Conservation (phyloP, 306 rosid species). For the Quercus gilva region DNA sequence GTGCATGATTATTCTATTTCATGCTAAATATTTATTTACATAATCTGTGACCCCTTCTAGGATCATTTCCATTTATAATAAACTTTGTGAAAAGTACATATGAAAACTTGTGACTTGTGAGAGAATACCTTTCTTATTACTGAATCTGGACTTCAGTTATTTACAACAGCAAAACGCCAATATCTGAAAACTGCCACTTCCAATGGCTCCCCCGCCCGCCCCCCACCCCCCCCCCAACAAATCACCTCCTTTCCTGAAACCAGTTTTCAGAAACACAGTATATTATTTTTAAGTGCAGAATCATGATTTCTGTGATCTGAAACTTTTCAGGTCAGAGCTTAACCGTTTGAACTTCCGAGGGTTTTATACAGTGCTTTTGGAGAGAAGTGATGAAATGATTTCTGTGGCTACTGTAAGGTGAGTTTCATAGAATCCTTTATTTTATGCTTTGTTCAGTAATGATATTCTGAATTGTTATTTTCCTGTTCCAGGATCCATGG, state of each 20-base stretch:
- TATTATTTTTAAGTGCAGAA: conserved; percentile 4
- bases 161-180: neutral
- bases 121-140: no score
- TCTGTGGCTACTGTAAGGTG: conserved; percentile 81
- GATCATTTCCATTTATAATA: neutral
- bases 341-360: conserved; percentile 76
- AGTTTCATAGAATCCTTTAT: conserved; percentile 24
- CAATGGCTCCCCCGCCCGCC: neutral
- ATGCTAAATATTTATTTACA: neutral
- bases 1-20: neutral
- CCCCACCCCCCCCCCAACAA: neutral
- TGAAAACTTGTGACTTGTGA: neutral
- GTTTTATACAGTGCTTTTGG: conserved; percentile 72
- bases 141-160: no score
- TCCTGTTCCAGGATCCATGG: conserved; percentile 61
- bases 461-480: conserved; percentile 9
- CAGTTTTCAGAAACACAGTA: neutral
- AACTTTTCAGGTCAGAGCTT: conserved; percentile 65
- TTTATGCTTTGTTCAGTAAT: neutral
- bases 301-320: conserved; percentile 14
- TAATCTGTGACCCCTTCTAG: neutral
- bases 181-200: neutral
- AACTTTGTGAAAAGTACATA: neutral
- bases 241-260: no score
- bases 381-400: conserved; percentile 71